Base-by-base conservation (phyloP, 139 green algal species). In the Chlorella sp. region DNA sequence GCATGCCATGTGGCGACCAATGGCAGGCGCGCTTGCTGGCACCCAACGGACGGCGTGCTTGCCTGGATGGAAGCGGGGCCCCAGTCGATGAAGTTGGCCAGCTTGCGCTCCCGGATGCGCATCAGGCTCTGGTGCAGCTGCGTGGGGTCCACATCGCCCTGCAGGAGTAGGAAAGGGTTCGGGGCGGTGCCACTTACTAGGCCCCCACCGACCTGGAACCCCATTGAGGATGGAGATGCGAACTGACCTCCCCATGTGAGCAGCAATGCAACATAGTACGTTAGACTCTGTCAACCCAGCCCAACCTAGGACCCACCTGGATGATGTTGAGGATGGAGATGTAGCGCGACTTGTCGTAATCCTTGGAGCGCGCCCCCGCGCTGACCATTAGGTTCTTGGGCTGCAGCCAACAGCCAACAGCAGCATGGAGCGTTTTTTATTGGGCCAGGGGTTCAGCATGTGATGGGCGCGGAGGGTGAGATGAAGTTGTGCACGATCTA, bases 251-350 rank as follows among this genome's bases (percentile, higher is more conserved):
- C n/a, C n/a, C n/a, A n/a, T n/a, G 19, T 68, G 1, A 11, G 46
- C 46, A 54, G 46, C n/a, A n/a, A n/a, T 20, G 3, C 56, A 14
- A 65, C 56, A 65, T 16, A 20, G 26, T 24, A 20, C 56, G 30
- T 65, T 24, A 20, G 30, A 20, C 56, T n/a, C 56, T n/a, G 6
- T 65, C 22, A 28, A 40, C 62, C 3, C 62, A 69, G 28, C 28
- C 28, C 3, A 28, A 40, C 65, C 6, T n/a, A 5, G 8, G 1
- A 3, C 32, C 24, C 30, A 84, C 90, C 86, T 96, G 95, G 82
- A 99, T 99, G 89, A 99, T 97, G 92, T 99, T 99, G 48, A 99
- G 91, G 89, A 99, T 98, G 80, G 96, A 98, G 84, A 99, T 98
- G 92, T 99, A 99, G 67, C 95, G 95, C 34, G 85, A 90, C 46